Evolutionary conservation across 139 green algal genomes (phyloP), one percentile per base, ranked within the genome.

Genomic region (Desmodesmus armatus): DNA sequence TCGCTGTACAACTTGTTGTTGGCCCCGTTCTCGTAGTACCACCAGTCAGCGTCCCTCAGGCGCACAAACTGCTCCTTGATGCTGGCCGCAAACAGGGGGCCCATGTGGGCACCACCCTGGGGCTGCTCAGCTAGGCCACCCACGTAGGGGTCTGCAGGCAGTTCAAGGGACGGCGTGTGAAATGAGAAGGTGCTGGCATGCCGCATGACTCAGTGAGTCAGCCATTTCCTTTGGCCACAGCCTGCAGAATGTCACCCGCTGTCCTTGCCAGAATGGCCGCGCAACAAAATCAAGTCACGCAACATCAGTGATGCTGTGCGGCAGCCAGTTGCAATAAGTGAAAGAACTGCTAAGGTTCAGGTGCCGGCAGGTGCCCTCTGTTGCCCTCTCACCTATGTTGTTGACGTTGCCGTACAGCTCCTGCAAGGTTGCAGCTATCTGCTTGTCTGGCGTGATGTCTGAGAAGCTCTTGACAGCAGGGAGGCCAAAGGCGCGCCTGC

Each of bases 1-100:
- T 33, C 75, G 31, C 27, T 70, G 27, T 55, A 69, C 33, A 71
- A 21, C 35, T 44, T 19, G n/a, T 82, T 70, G 3, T 29, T 33
- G 5, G 35, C 53, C n/a, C n/a, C n/a, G 39, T 83, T 72, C 17
- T 83, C 77, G 29, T 60, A 72, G 6, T 83, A 70, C 41, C 63
- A 85, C n/a, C 33, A 85, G 23, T 85, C 63, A 15, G 43, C 79
- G 29, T 85, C 79, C 37, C 63, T 49, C 79, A 85, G 31, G 41
- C 63, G 29, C 9, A 60, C 25, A 6, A 80, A 60, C 80, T 80
- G 49, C 17, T 80, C 47, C 11, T 80, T 70, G 1, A 80, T 76
- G 65, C 49, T 86, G 49, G 29, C 17, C 4, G 55, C 53, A 25
- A 86, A 73, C 49, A 80, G 44, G 49, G 40, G 29, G 2, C 80